Percentiles rank a stretch among this genome's conserved stretches.
Evolutionary conservation across 176 grass and related monocot genomes (phyloP).

Genomic region (Cenchrus americanus): DNA sequence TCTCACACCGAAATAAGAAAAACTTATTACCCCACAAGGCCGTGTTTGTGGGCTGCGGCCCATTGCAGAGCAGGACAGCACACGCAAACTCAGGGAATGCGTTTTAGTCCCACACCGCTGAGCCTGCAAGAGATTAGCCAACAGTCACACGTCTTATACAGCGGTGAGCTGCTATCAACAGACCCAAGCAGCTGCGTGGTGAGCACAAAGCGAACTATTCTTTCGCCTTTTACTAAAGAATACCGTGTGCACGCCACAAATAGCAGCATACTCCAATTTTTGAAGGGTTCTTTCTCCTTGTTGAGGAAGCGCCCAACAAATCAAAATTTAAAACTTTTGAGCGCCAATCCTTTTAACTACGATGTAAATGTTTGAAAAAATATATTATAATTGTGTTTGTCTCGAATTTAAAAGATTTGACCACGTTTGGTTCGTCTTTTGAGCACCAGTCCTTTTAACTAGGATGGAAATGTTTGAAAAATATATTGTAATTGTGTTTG

Average conservation of each 20-base stretch:
- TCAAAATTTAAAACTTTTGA: not conserved
- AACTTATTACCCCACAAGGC: not conserved
- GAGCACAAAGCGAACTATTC: slow-evolving; percentile 74
- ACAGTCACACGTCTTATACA: not conserved
- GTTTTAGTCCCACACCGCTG: not conserved
- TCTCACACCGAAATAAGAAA: no score
- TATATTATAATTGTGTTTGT: no score
- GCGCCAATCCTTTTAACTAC: no score
- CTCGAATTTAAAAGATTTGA: not conserved
- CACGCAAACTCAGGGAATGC: not conserved
- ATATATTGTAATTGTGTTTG: no score
- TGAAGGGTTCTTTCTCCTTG: not conserved
- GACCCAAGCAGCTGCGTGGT: slow-evolving; percentile 54
- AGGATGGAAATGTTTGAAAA: no score
- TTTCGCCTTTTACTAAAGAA: slow-evolving; percentile 96
- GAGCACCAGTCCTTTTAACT: no score
- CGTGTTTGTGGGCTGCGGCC: not conserved
- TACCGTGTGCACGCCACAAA: slow-evolving; percentile 53
- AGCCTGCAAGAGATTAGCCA: not conserved
- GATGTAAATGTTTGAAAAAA: no score
- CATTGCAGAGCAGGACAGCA: not conserved
- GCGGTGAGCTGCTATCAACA: no score
- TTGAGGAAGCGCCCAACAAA: not conserved
- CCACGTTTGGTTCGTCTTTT: no score
- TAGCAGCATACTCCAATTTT: slow-evolving; percentile 57